Evolutionary conservation across 768 basidiomycete species (phyloP), one percentile per base, ranked within the genome.

Genomic region (Naganishia antarctica): DNA sequence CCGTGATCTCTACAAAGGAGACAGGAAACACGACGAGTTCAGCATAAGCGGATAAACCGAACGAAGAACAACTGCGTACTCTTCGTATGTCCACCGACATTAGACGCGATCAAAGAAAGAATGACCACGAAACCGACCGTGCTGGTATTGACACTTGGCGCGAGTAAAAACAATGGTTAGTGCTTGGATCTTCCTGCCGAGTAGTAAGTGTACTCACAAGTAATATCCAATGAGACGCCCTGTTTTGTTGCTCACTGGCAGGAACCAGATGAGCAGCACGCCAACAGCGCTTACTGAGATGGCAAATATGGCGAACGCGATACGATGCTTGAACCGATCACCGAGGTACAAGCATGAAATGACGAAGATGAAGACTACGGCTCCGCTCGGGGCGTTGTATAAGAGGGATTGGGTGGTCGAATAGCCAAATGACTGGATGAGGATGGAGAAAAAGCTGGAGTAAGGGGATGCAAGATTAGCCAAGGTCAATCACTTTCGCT

Each of bases 11-110:
- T 61, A 44, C 31, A 15, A n/a, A 29, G n/a, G 4, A n/a, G n/a
- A n/a, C n/a, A n/a, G n/a, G n/a, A n/a, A n/a, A n/a, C n/a, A n/a
- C n/a, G n/a, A n/a, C 34, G 15, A 7, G 34, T 37, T 28, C 26
- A 6, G 6, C 3, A 45, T 16, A 32, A 28, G n/a, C 44, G 13
- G 47, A 45, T 45, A 47, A 16, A 2, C 21, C 15, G 4, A 21
- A 25, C 23, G 25, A 31, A 26, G 34, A 28, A 2, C 18, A 26
- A 40, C 6, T 15, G 47, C 60, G 18, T 28, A 61, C 60, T 69
- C 43, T 69, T 69, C 1, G 68, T 67, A 0, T 37, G 40, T 13
- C 68, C 68, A 15, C 63, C 58, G 34, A 69, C 66, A 31, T 69
- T 69, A 16, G 68, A 69, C 11, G 66, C 60, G 23, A 69, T 49